A percentile compares a stretch with the other conserved stretches of the same genome.
Evolutionary conservation across 768 basidiomycete genomes (phyloP).

Genomic region (Pleurotus salmoneostramineus): DNA sequence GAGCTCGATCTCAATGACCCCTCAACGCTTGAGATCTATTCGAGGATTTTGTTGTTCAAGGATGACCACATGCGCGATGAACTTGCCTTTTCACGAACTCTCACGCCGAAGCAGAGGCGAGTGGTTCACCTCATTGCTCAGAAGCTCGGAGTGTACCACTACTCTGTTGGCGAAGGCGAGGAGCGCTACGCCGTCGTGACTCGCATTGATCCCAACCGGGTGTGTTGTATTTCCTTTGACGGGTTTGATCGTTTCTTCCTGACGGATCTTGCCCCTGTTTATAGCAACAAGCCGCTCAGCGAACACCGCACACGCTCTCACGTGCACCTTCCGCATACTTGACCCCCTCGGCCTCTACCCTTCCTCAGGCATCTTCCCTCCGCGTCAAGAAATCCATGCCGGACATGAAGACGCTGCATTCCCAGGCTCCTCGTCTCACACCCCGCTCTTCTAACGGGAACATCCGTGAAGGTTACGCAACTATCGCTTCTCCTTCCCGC

Average conservation of each 20-base stretch:
- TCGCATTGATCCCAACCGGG: conserved; percentile 80
- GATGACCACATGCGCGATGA: conserved; percentile 97
- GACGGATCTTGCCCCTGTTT: conserved; percentile 11
- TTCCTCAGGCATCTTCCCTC: conserved; percentile 47
- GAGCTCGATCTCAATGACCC: conserved; percentile 97
- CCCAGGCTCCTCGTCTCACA: conserved; percentile 72
- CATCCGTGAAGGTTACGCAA: conserved; percentile 83
- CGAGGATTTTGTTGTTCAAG: conserved; percentile 93
- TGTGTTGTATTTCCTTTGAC: conserved; percentile 30
- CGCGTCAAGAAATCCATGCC: conserved; percentile 99
- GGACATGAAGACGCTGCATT: conserved; percentile 86
- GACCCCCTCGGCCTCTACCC: conserved; percentile 44
- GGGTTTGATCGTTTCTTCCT: conserved; percentile 2
- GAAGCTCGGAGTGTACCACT: conserved; percentile 93
- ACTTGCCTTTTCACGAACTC: conserved; percentile 89
- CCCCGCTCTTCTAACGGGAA: conserved; percentile 86
- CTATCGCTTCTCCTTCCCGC: conserved; percentile 79
- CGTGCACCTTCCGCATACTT: conserved; percentile 83
- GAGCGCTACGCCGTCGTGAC: conserved; percentile 94
- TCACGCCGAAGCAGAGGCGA: conserved; percentile 81
- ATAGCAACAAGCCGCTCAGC: conserved; percentile 42
- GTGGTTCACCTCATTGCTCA: conserved; percentile 96
- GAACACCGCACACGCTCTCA: conserved; percentile 64
- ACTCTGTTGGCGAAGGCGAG: conserved; percentile 89
- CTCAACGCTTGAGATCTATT: conserved; percentile 94